phyloP scores from a whole-genome alignment of 805 yeast genomes.

The Saccharomycopsis sp. region DNA sequence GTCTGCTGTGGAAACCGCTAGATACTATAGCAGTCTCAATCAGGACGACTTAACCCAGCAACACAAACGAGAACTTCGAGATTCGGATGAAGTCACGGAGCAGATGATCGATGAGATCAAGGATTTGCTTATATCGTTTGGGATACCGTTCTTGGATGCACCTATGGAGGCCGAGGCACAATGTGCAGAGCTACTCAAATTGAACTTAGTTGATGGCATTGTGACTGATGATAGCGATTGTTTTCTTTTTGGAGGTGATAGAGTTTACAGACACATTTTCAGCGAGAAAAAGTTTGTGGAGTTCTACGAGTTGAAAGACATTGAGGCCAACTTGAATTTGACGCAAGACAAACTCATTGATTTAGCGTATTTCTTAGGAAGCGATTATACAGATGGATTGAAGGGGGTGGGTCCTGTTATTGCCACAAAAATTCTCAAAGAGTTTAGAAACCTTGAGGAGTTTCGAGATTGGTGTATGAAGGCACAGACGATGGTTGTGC shows the following conservation, averaged over 20 bases:
- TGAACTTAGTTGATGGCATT: slow-evolving; percentile 84
- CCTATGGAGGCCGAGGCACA: slow-evolving; percentile 99
- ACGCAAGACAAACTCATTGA: slow-evolving; percentile 61
- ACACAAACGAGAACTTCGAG: slow-evolving; percentile 64
- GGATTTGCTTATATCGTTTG: slow-evolving; percentile 78
- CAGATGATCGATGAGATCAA: slow-evolving; percentile 88
- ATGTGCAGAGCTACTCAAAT: slow-evolving; percentile 70
- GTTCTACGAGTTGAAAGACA: slow-evolving; percentile 55
- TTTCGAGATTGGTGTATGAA: slow-evolving; percentile 34
- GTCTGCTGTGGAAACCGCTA: slow-evolving; percentile 20
- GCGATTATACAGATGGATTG: slow-evolving; percentile 92
- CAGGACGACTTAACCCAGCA: slow-evolving; percentile 51
- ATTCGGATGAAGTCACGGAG: slow-evolving; percentile 84
- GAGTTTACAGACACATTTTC: slow-evolving; percentile 86
- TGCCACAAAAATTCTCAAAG: slow-evolving; percentile 85
- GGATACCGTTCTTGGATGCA: slow-evolving; percentile 90
- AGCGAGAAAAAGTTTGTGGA: slow-evolving; percentile 90
- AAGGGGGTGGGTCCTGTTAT: slow-evolving; percentile 92
- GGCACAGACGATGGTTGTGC: slow-evolving; percentile 30
- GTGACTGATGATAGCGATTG: slow-evolving; percentile 98
- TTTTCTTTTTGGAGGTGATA: slow-evolving; percentile 83
- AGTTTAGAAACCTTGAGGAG: slow-evolving; percentile 46
- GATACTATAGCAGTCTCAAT: slow-evolving; percentile 24
- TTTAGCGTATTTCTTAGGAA: slow-evolving; percentile 78
- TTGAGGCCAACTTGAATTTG: slow-evolving; percentile 60